phyloP scores from a whole-genome alignment of 495 filamentous ascomycete genomes.

The Bacidia gigantensis region DNA sequence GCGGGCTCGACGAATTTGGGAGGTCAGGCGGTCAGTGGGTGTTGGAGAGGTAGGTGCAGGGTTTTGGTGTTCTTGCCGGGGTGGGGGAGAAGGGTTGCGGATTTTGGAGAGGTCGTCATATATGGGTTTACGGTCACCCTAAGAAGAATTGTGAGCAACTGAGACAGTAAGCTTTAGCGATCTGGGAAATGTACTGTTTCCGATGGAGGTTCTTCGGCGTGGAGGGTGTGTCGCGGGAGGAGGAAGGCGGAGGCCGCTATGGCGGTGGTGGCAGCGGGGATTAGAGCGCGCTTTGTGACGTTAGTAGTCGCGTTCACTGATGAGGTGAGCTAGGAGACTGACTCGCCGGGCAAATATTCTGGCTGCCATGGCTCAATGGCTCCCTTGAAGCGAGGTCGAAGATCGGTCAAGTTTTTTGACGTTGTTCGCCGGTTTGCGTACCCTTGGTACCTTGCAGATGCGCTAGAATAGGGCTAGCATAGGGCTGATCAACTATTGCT shows the following conservation, averaged over 20 bases:
- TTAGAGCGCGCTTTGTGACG: not conserved
- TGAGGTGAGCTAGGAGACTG: constrained; percentile 7
- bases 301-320: not conserved
- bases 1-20: constrained; percentile 67
- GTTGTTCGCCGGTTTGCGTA: not conserved
- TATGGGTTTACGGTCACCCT: constrained; percentile 62
- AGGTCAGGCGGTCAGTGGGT: constrained; percentile 79
- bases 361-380: constrained; percentile 29
- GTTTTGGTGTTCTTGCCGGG: constrained; percentile 24
- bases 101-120: constrained; percentile 55
- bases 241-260: constrained; percentile 40
- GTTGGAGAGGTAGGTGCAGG: constrained; percentile 43
- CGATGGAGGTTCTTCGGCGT: constrained; percentile 42
- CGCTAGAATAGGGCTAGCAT: not conserved
- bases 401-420: not conserved
- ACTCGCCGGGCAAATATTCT: constrained; percentile 33
- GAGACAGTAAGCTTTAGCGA: not conserved
- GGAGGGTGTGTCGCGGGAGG: constrained; percentile 37
- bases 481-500: not conserved
- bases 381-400: not conserved
- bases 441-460: not conserved
- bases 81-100: constrained; percentile 24
- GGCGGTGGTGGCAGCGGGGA: constrained; percentile 22
- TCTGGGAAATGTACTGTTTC: constrained; percentile 17
- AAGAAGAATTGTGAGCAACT: constrained; percentile 12